Conservation (phyloP, 306 rosid species). For the Vigna nakashimae region DNA sequence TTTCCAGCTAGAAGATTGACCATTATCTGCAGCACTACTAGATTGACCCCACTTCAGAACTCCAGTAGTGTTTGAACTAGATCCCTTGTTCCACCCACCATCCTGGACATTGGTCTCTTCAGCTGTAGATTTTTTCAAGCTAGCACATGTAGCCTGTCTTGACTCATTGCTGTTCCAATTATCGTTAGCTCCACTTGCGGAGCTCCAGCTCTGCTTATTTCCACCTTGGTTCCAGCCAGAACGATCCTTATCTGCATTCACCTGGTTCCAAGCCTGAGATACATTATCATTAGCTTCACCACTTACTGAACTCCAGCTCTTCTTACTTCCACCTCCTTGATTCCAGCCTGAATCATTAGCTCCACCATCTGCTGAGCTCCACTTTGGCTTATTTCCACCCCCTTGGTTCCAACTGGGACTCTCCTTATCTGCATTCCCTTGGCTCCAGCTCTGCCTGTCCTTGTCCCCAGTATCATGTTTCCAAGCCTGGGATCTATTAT, state of each 20-base stretch:
- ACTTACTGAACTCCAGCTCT: not conserved
- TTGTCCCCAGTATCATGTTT: slow-evolving; percentile 11
- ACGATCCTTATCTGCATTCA: no score
- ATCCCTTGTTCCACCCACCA: slow-evolving; percentile 44
- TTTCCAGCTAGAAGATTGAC: slow-evolving; percentile 54
- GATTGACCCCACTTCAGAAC: slow-evolving; percentile 42
- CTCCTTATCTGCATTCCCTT: slow-evolving; percentile 46
- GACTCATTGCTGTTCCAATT: slow-evolving; percentile 41
- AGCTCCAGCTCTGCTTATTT: slow-evolving; percentile 46
- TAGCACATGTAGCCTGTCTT: not conserved
- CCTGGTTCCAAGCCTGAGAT: slow-evolving; percentile 47
- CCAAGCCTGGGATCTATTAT: slow-evolving; percentile 52
- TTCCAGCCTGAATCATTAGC: not conserved
- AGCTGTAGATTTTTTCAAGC: slow-evolving; percentile 45
- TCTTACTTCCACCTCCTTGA: slow-evolving; percentile 36
- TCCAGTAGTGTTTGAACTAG: slow-evolving; percentile 42
- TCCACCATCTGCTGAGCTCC: slow-evolving; percentile 44
- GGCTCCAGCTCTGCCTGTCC: slow-evolving; percentile 33
- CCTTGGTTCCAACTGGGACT: slow-evolving; percentile 42
- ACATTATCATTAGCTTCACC: slow-evolving; percentile 37
- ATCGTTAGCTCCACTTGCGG: slow-evolving; percentile 37
- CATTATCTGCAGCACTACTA: slow-evolving; percentile 44
- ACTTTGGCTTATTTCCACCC: slow-evolving; percentile 40
- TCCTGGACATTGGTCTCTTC: slow-evolving; percentile 34
- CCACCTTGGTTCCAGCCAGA: slow-evolving; percentile 2